These are phyloP conservation scores for Stephanodiscus triporus DNA, from an alignment of 108 stramenopile genomes.

Conservation along the genomic window DNA sequence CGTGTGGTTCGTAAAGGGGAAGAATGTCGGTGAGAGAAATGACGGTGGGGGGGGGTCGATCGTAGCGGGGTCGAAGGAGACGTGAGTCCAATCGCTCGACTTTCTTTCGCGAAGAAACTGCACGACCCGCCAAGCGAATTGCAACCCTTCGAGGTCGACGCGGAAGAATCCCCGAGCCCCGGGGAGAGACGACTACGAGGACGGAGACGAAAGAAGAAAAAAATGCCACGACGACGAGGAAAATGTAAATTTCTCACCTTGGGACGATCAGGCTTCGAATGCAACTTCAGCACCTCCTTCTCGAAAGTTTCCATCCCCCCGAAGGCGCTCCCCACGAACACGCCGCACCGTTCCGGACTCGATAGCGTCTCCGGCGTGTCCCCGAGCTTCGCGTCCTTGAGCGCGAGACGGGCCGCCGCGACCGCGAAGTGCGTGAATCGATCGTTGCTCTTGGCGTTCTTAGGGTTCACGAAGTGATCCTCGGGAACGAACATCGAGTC, in stretches of 20 bases:
- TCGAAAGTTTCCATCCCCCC: slow-evolving; percentile 96
- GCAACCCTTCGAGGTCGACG: too few relatives aligned
- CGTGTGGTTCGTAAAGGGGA: not conserved
- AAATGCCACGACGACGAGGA: too few relatives aligned
- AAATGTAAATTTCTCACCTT: too few relatives aligned
- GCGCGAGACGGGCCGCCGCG: slow-evolving; percentile 85
- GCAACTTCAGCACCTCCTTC: slow-evolving; percentile 87
- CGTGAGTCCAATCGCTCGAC: too few relatives aligned
- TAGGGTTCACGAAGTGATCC: slow-evolving; percentile 84
- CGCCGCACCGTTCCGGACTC: slow-evolving; percentile 82
- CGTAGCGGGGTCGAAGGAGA: too few relatives aligned
- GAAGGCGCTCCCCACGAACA: slow-evolving; percentile 96
- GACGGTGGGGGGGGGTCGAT: too few relatives aligned
- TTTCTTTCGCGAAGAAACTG: too few relatives aligned
- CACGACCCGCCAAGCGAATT: too few relatives aligned
- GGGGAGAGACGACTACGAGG: too few relatives aligned
- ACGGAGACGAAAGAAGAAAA: too few relatives aligned
- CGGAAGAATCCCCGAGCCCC: too few relatives aligned
- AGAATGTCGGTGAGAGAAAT: not conserved
- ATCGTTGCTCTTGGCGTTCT: slow-evolving; percentile 92
- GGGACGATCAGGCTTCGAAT: slow-evolving; percentile 77
- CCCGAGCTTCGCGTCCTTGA: slow-evolving; percentile 86
- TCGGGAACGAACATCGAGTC: slow-evolving; percentile 87
- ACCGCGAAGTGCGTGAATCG: slow-evolving; percentile 96
- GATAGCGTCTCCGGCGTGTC: slow-evolving; percentile 80